Evolutionary conservation across 768 basidiomycete genomes (phyloP), one percentile per base, ranked within the genome.

Genomic region (Roridomyces roridus): DNA sequence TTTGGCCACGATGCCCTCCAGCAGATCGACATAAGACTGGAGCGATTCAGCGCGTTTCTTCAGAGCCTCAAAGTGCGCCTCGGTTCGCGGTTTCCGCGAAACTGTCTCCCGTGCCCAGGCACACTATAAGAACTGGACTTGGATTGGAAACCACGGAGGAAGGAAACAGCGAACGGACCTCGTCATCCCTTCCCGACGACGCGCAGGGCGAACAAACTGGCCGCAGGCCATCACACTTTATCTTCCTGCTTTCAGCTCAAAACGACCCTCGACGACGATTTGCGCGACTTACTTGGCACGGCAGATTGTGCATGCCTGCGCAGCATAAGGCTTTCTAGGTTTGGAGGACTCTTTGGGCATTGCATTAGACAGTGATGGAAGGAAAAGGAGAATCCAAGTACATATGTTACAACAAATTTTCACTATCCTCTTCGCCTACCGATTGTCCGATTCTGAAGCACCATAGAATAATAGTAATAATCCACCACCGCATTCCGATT

Each of bases 41-140:
- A 62, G 49, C 2, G 55, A 35, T 23, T 58, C 56, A 5, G 15
- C 21, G 18, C 51, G 59, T 34, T 52, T 58, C 11, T 51, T 47
- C 14, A 64, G 46, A 6, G 56, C 56, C 21, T 61, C 63, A 24
- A 64, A 64, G 39, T 64, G 57, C 6, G 59, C 55, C 21, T 61
- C 52, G 5, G 57, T 62, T 4, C 53, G 36, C 0, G 60, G 56
- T 14, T 42, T 54, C 3, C 59, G 52, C 8, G 47, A 7, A 4
- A 45, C 25, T 3, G 36, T 12, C 15, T 58, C 56, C 5, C 45
- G 36, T 11, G 46, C 52, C 63, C 63, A 64, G 6, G 48, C 50
- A 36, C 63, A 64, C 31, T 34, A 34, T 15, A 34, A n/a, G n/a
- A n/a, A 8, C 31, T 34, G 31, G 31, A 15, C 7, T 34, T 15